Conservation (phyloP, 192 early-diverging fungal species). For the Radiomyces spectabilis region DNA sequence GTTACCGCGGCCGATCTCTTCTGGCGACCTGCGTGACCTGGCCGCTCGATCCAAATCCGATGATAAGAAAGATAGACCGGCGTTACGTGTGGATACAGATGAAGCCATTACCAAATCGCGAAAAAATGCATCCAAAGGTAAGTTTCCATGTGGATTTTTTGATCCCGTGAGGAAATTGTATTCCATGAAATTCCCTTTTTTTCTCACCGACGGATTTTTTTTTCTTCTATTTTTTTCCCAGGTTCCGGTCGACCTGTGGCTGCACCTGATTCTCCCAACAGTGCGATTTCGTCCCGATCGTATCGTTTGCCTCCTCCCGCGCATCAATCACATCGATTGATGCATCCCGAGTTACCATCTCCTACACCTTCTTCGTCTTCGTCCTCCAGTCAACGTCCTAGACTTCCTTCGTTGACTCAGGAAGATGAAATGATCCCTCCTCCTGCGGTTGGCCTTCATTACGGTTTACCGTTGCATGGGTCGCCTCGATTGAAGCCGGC, state of each 20-base stretch:
- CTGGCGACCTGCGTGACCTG: no score
- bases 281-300: background rate
- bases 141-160: no score
- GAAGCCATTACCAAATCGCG: background rate
- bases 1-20: no score
- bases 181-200: background rate
- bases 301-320: background rate
- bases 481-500: conserved; percentile 9
- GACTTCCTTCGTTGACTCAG: background rate
- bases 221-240: background rate
- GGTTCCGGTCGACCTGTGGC: background rate
- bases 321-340: background rate
- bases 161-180: no score
- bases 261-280: background rate
- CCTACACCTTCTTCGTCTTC: background rate
- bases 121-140: background rate
- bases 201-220: no score
- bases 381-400: background rate
- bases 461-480: conserved; percentile 4
- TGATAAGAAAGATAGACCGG: background rate
- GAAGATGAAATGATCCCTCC: background rate
- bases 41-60: no score
- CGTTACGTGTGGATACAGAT: background rate
- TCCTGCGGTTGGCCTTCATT: background rate
- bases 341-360: background rate